Base-by-base conservation (phyloP, 768 basidiomycete genomes). In the Mycena olivaceomarginata region DNA sequence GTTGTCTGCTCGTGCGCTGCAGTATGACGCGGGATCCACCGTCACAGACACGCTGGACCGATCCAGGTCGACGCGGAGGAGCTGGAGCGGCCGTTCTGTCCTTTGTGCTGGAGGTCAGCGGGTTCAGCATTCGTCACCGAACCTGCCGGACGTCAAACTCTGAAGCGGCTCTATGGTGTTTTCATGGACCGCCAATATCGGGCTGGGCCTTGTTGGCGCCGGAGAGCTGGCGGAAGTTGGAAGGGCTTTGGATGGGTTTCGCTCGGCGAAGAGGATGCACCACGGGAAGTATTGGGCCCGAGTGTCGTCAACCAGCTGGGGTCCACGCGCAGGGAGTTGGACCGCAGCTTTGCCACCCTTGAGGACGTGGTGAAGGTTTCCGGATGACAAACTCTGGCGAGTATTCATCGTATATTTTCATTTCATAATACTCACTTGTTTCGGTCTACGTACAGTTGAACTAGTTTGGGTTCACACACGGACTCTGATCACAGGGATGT, bases 1-100 rank as follows among this genome's bases (percentile, higher is more conserved):
- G 41, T 91, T 98, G 4, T 96, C 95, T 10, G 93, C 96, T n/a
- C 94, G 98, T 65, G 97, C 97, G 0, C 94, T 96, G 86, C 93
- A 95, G 80, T 96, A 95, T 76, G 94, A 96, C 81, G 93, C 94
- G 0, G 93, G 92, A 18, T 90, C 91, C 2, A 88, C 91, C 31
- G 84, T 92, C 5, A 84, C 89, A 13, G 93, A 95, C 76, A 94
- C 94, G 16, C 88, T 93, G 1, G 91, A 88, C 78, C 92, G 95
- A 94, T 96, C 76, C 93, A 94, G 81, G 89, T 92, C 7, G 95
- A 96, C 81, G 94, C 94, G 1, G 90, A 93, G 67, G 95, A 96
- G 79, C 89, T 96, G 12, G 94, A 95, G 76, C 90, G 92, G 94
- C 94, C 2, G 89, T 96, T 13, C 84, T 91, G 45, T 89, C 92